Evolutionary conservation across 441 rosid genomes (phyloP).

Genomic region (Rhodomyrtus psidioides): DNA sequence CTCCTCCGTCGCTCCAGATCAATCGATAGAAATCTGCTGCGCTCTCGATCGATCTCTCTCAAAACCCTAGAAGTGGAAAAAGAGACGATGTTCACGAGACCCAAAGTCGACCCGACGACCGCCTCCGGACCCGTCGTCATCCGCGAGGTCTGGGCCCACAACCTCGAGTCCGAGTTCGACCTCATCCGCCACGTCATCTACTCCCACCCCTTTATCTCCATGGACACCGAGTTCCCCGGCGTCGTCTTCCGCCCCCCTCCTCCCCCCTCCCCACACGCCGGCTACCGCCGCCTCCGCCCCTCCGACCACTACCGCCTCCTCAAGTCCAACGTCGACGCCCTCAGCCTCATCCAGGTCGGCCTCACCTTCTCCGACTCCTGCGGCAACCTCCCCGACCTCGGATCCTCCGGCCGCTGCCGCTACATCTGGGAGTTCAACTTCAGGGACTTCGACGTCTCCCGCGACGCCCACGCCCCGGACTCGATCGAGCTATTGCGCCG

Average conservation of each 20-base stretch:
- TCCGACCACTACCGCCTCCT: conserved; percentile 7
- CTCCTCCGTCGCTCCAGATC: neutral
- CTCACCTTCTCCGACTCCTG: conserved; percentile 9
- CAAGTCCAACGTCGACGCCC: conserved; percentile 14
- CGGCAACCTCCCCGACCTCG: conserved; percentile 13
- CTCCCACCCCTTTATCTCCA: conserved; percentile 4
- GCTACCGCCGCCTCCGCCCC: neutral
- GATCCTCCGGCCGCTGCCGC: neutral
- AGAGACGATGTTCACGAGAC: neutral
- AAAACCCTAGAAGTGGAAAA: no score
- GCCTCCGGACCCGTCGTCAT: neutral
- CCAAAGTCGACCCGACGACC: neutral
- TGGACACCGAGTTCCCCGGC: conserved; percentile 20
- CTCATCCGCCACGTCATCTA: conserved; percentile 1
- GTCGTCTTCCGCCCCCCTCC: neutral
- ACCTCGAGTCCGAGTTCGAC: conserved; percentile 1
- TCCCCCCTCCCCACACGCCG: neutral
- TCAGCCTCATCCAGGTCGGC: conserved; percentile 12
- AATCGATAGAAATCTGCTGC: neutral
- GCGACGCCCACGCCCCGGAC: conserved; percentile 8
- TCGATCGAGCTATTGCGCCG: conserved; percentile 11
- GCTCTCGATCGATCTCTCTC: no score
- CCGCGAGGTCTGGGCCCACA: conserved; percentile 13
- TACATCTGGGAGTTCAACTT: conserved; percentile 18
- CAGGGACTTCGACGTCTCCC: conserved; percentile 9